Base-by-base conservation (phyloP, 106 monocot genomes). In the Alisma plantagoaquatica region DNA sequence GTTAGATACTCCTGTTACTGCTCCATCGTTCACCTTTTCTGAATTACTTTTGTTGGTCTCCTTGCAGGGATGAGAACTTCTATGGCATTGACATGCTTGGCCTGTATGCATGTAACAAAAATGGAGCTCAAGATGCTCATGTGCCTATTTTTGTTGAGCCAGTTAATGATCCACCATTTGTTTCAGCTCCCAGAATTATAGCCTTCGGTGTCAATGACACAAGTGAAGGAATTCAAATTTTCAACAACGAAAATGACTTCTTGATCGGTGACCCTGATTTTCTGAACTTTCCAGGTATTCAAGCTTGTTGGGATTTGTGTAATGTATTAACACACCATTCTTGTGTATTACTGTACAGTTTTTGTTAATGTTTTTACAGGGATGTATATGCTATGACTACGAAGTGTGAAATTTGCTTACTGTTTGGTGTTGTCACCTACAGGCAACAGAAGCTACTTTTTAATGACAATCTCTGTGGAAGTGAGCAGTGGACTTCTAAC, bases 141-240 rank as follows among this genome's bases (percentile, higher is more conserved):
- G 74, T 94, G 18, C 69, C 93, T 32, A 66, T 84, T 53, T 66
- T 70, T 45, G 83, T 94, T 31, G 66, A 83, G 61, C 87, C 93
- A 46, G 60, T 78, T 22, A 94, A 87, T 63, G 83, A 94, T 70
- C 77, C 79, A 54, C 83, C 93, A 46, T 60, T 75, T 42, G 74
- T 94, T 43, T 10, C 62, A 50, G 74, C 66, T 20, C 93, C 93
- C 10, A 62, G 71, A 16, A 77, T 77, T 46, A 68, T 94, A 70
- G 31, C 58, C 10, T 67, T 87, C 29, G 69, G 56, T 56, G 54
- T 12, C 59, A 73, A 74, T 25, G 63, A 80, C 53, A 51, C 59
- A 32, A 49, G 20, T 31, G 70, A 77, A 28, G 68, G 71, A 31
- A 14, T 83, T 45, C 77, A 72, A 64, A 72, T 94, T 45, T 87